phyloP scores from a whole-genome alignment of 495 filamentous ascomycete genomes.

The Neurospora sp. region DNA sequence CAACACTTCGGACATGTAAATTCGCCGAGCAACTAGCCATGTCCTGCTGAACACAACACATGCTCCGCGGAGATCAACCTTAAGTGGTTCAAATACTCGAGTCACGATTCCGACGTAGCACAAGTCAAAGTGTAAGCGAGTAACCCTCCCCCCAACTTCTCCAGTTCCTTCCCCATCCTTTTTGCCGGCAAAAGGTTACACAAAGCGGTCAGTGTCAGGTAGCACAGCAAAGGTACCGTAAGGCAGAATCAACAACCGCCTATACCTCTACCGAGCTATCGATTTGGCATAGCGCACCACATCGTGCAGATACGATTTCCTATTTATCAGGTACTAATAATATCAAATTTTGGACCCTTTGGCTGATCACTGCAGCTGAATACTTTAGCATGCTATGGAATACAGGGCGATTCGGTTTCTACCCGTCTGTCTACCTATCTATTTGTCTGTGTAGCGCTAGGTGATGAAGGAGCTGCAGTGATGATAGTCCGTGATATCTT shows the following conservation, averaged over 20 bases:
- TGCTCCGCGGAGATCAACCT: background rate
- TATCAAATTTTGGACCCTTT: too few species aligned
- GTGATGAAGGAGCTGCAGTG: too few species aligned
- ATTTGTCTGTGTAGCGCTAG: too few species aligned
- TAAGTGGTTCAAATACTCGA: background rate
- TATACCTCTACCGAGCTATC: background rate
- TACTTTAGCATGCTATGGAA: too few species aligned
- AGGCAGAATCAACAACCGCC: too few species aligned
- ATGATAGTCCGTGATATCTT: too few species aligned
- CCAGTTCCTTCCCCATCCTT: background rate
- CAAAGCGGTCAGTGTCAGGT: background rate
- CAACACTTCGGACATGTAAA: background rate
- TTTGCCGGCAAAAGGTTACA: background rate
- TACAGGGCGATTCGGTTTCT: too few species aligned
- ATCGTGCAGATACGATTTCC: too few species aligned
- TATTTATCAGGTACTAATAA: too few species aligned
- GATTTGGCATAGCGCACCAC: background rate
- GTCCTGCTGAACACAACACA: background rate
- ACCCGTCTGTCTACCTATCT: too few species aligned
- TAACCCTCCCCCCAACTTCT: background rate
- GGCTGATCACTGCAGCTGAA: too few species aligned
- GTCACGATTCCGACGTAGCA: background rate
- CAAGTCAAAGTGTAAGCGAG: background rate
- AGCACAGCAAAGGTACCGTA: background rate
- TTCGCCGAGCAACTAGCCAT: background rate